Base-by-base conservation (phyloP, 441 rosid species). In the Hura crepitans region DNA sequence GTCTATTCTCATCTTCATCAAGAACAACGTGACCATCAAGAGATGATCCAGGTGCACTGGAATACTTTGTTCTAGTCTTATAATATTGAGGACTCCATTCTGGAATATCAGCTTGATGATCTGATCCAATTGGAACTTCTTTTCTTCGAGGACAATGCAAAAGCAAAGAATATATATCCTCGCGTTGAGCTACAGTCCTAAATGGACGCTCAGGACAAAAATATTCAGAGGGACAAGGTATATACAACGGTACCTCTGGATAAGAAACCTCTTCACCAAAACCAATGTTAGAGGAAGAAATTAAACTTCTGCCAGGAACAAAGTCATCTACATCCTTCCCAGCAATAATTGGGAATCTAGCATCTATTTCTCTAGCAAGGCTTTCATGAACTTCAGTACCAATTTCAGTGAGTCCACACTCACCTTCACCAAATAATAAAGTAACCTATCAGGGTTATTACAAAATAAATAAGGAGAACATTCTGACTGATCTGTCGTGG, bases 91-190 rank as follows among this genome's bases (percentile, higher is more conserved):
- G 71, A 60, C 46, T 75, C 81, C 86, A 88, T 33, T 75, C 77
- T 62, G 92, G 89, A 63, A 90, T 75, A 66, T 70, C 74, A 63
- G 87, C 93, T 71, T 90, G 96, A 82, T 86, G 80, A 71, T 81
- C 74, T 11, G 82, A 66, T 64, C 96, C 96, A 53, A 88, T 39
- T 39, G 87, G 93, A 64, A 90, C 89, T 37, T 56, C 65, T 72
- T 84, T 88, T 51, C 76, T 71, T n/a, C 92, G 89, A 39, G 87
- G 79, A 42, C 65, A 73, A 56, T 73, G 65, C 77, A 68, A 31
- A 76, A 70, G 80, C 35, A 76, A 83, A 62, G 86, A 76, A 74
- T 82, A 80, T 9, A 23, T 45, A 55, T 68, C 73, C 27, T 60
- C 66, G 50, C 14, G 60, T 12, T 23, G 22, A 46, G 57, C 14